Conservation (phyloP, 495 filamentous ascomycete genomes). For the Amniculicola lignicola region DNA sequence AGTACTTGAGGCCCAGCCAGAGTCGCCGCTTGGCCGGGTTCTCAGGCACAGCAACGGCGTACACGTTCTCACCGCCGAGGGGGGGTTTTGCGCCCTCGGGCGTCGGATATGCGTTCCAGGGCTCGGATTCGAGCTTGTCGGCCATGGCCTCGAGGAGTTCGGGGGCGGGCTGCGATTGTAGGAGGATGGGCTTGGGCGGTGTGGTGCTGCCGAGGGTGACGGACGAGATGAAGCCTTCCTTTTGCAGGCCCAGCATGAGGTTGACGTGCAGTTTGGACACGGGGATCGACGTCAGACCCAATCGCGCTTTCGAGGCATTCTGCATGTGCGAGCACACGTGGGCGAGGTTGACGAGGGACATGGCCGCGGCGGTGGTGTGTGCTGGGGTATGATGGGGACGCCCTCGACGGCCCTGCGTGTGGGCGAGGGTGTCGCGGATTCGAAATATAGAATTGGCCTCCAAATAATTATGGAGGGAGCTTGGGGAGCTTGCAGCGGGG, state of each 20-base stretch:
- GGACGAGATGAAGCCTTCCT: constrained; percentile 73
- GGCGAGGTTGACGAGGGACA: constrained; percentile 82
- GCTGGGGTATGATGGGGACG: constrained; percentile 30
- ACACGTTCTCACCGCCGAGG: not conserved
- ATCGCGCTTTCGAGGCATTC: constrained; percentile 81
- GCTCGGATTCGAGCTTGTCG: constrained; percentile 12
- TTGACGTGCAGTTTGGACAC: constrained; percentile 75
- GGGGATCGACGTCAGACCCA: constrained; percentile 83
- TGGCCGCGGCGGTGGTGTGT: constrained; percentile 46
- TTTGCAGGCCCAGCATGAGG: constrained; percentile 74
- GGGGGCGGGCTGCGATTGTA: constrained; percentile 8
- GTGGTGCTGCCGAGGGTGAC: constrained; percentile 71
- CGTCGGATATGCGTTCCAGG: constrained; percentile 23
- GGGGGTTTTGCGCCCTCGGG: not conserved
- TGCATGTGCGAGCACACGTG: constrained; percentile 90
- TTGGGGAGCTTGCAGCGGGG: not conserved
- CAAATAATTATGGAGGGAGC: no score
- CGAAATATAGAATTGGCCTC: no score
- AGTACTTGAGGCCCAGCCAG: constrained; percentile 95
- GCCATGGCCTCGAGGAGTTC: constrained; percentile 8
- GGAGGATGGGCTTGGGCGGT: constrained; percentile 22
- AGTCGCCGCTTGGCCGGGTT: constrained; percentile 76
- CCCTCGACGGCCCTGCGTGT: constrained; percentile 11
- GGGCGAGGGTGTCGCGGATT: not conserved
- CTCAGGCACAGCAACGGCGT: constrained; percentile 41